A percentile compares a stretch with the other conserved stretches of the same genome.
phyloP scores from a whole-genome alignment of 1,284 basidiomycete genomes.

The Jaminaea rosea region DNA sequence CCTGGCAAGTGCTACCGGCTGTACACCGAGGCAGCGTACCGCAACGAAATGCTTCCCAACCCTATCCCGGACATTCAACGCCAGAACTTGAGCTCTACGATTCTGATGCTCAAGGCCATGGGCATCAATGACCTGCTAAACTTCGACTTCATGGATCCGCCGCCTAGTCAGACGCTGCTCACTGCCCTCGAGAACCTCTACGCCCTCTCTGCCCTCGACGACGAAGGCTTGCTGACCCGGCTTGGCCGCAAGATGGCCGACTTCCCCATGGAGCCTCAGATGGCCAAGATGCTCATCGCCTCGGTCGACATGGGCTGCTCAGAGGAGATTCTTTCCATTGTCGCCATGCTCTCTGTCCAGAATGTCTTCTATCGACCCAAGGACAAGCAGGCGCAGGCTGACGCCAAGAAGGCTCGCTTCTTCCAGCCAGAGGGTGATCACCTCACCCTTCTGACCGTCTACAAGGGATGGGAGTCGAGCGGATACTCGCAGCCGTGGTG shows the following conservation, averaged over 20 bases:
- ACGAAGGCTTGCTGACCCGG: slow-evolving; percentile 87
- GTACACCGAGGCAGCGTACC: slow-evolving; percentile 93
- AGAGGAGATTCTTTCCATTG: slow-evolving; percentile 89
- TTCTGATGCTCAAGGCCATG: slow-evolving; percentile 95
- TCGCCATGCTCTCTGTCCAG: slow-evolving; percentile 92
- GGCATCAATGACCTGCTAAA: slow-evolving; percentile 94
- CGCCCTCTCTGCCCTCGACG: slow-evolving; percentile 88
- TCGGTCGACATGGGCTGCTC: slow-evolving; percentile 93
- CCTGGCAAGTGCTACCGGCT: slow-evolving; percentile 97
- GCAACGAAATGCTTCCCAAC: slow-evolving; percentile 97
- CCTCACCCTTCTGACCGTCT: slow-evolving; percentile 85
- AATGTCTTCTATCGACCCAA: slow-evolving; percentile 96
- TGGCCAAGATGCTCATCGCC: slow-evolving; percentile 82
- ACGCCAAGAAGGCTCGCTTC: slow-evolving; percentile 90
- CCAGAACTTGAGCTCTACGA: slow-evolving; percentile 84
- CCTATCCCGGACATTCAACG: slow-evolving; percentile 96
- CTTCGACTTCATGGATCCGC: slow-evolving; percentile 99
- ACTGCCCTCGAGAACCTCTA: slow-evolving; percentile 89
- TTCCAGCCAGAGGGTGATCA: slow-evolving; percentile 88
- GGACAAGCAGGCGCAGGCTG: slow-evolving; percentile 96
- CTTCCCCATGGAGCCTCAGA: slow-evolving; percentile 91
- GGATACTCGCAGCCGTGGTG: slow-evolving; percentile 82
- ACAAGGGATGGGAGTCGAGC: slow-evolving; percentile 93
- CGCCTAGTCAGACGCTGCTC: slow-evolving; percentile 87
- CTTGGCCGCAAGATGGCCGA: slow-evolving; percentile 98